Conservation (phyloP, 148 eudicot species). For the Rhododendron williamsianum region DNA sequence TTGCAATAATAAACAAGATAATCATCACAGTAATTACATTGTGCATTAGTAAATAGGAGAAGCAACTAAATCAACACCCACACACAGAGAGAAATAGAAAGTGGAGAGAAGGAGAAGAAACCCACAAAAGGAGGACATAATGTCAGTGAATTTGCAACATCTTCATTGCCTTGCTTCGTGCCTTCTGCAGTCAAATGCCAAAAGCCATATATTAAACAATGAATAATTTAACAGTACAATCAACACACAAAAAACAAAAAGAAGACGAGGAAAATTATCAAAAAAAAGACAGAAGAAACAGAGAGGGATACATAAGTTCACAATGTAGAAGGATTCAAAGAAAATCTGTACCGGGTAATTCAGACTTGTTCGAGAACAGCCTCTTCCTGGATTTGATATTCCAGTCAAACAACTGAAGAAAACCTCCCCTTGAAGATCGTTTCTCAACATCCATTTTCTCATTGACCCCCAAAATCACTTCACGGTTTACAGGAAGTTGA, state of each 20-base stretch:
- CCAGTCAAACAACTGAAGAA: conserved; percentile 93
- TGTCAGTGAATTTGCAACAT: conserved; percentile 30
- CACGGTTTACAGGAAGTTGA: conserved; percentile 10
- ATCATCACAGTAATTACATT: background rate
- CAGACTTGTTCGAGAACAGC: conserved; percentile 73
- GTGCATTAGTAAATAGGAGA: background rate
- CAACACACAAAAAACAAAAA: background rate
- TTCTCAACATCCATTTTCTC: conserved; percentile 72
- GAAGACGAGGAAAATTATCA: background rate
- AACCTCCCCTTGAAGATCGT: conserved; percentile 64
- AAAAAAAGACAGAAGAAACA: background rate
- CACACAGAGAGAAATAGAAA: background rate
- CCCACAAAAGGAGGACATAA: conserved; percentile 44
- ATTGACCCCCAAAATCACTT: conserved; percentile 10
- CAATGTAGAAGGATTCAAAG: background rate
- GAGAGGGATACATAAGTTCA: background rate
- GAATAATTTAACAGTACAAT: background rate
- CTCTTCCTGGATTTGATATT: conserved; percentile 81
- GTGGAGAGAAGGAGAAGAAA: conserved; percentile 25
- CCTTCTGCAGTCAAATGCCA: conserved; percentile 34
- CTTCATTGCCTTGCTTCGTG: conserved; percentile 52
- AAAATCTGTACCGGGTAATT: conserved; percentile 38
- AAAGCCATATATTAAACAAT: conserved; percentile 4
- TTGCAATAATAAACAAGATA: conserved; percentile 10
- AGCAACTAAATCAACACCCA: background rate